A percentile compares a stretch with the other conserved stretches of the same genome.
Evolutionary conservation across 108 stramenopile genomes (phyloP).

Genomic region (Skeletonema tropicum): DNA sequence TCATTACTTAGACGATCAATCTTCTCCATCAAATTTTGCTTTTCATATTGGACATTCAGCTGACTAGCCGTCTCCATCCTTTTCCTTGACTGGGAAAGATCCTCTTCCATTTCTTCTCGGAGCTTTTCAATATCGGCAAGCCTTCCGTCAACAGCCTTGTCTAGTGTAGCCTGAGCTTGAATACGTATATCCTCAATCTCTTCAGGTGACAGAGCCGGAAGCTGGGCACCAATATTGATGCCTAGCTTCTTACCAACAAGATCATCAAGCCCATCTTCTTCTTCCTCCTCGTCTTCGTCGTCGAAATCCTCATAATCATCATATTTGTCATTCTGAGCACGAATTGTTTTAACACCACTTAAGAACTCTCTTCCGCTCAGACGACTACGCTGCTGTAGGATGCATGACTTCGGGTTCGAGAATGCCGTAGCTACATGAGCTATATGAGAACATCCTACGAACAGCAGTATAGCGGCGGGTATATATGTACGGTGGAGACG

Average conservation of each 20-base stretch:
- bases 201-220: slow-evolving; percentile 12
- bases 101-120: slow-evolving; percentile 47
- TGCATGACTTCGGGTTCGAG: neutral
- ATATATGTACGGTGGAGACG: neutral
- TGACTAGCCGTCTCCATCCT: slow-evolving; percentile 49
- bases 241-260: slow-evolving; percentile 39
- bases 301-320: slow-evolving; percentile 1
- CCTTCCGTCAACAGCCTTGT: slow-evolving; percentile 56
- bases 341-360: neutral
- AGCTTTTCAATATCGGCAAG: slow-evolving; percentile 68
- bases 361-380: neutral
- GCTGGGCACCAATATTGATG: slow-evolving; percentile 23
- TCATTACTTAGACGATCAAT: slow-evolving; percentile 64
- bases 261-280: slow-evolving; percentile 18
- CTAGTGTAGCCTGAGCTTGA: slow-evolving; percentile 54
- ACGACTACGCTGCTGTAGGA: neutral
- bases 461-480: neutral
- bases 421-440: neutral
- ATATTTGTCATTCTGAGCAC: neutral
- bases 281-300: slow-evolving; percentile 15
- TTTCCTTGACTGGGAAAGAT: slow-evolving; percentile 40
- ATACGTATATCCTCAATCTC: slow-evolving; percentile 61
- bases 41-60: slow-evolving; percentile 34
- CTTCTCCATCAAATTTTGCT: slow-evolving; percentile 60
- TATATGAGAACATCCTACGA: neutral